Percentiles rank a stretch among this genome's conserved stretches.
Conservation (phyloP, 805 yeast species). For the Teunomyces lycoperdinae region DNA sequence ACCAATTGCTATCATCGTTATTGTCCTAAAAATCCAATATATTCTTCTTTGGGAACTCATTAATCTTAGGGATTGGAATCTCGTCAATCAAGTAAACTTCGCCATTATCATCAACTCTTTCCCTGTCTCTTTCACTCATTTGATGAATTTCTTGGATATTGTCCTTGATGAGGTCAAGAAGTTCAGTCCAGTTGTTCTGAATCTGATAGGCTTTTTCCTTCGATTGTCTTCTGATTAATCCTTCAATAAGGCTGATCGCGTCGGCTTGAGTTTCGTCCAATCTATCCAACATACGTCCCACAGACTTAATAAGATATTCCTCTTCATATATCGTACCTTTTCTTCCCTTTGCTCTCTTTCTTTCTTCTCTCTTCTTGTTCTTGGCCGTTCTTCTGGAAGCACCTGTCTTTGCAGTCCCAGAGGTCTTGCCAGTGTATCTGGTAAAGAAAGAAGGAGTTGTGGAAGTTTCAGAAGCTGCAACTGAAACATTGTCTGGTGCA, state of each 20-base stretch:
- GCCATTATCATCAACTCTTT: conserved; percentile 87
- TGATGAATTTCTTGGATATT: conserved; percentile 73
- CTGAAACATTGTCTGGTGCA: conserved; percentile 88
- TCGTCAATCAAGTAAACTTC: conserved; percentile 74
- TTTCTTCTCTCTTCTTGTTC: conserved; percentile 90
- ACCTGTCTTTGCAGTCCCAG: conserved; percentile 95
- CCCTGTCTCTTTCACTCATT: conserved; percentile 82
- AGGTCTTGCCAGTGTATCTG: conserved; percentile 92
- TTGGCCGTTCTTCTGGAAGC: conserved; percentile 91
- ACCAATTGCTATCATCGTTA: background rate
- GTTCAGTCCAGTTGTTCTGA: conserved; percentile 62
- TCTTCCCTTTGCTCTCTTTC: conserved; percentile 94
- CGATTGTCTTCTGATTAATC: conserved; percentile 67
- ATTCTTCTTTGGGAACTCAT: conserved; percentile 56
- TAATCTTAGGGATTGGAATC: conserved; percentile 66
- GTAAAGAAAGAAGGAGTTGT: conserved; percentile 92
- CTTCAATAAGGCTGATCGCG: conserved; percentile 70
- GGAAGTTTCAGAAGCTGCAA: conserved; percentile 92
- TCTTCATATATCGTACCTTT: conserved; percentile 98
- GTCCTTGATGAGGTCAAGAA: conserved; percentile 54
- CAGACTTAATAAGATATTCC: conserved; percentile 84
- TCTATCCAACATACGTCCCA: conserved; percentile 84
- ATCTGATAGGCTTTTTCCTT: conserved; percentile 79
- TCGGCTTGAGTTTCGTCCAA: conserved; percentile 72
- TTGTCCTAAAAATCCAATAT: conserved; percentile 53